Base-by-base conservation (phyloP, 352 stramenopile species). In the Detonula confervacea region DNA sequence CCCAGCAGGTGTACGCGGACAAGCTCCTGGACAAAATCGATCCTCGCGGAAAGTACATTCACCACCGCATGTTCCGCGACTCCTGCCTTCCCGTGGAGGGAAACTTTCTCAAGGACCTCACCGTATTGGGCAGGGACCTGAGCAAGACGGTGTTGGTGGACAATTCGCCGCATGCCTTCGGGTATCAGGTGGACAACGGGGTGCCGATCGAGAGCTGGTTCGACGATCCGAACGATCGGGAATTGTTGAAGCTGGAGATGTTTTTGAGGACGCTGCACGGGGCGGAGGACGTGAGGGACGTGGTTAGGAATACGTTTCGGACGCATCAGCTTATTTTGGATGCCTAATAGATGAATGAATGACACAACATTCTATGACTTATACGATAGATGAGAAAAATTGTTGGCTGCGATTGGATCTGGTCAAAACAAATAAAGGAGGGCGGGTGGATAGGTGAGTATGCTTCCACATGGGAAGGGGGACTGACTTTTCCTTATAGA, bases 51-150 rank as follows among this genome's bases (percentile, higher is more conserved):
- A 87, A 77, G 80, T 89, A 86, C 69, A 89, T 94, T 68, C 95
- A 95, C 60, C 94, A 98, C 65, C 90, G 96, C 51, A 85, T 99
- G 30, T 99, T 97, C 82, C 91, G 97, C 59, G 96, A 99, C 35
- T 94, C 97, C 56, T 99, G 97, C 71, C 81, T 98, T 0, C 89
- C 96, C 11, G 96, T 99, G 2, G 97, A 98, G 62, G 97, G 97
- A 1, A 99, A 99, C 84, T 99, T 98, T 73, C 81, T 99, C 37
- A 99, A 99, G 82, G 97, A 99, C 69, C 81, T 99, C n/a, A 98
- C 94, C 59, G 96, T 99, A 12, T 88, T 99, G 0, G 96, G 96
- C 7, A 86, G 97, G 20, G 94, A 99, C 74, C 79, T 99, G 9
- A 92, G 73, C 16, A 87, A 93, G 51, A 91, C 87, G 30, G 90